Evolutionary conservation across 2,329 filamentous ascomycete genomes (phyloP), one percentile per base, ranked within the genome.

Genomic region (Stemphylium beticola): DNA sequence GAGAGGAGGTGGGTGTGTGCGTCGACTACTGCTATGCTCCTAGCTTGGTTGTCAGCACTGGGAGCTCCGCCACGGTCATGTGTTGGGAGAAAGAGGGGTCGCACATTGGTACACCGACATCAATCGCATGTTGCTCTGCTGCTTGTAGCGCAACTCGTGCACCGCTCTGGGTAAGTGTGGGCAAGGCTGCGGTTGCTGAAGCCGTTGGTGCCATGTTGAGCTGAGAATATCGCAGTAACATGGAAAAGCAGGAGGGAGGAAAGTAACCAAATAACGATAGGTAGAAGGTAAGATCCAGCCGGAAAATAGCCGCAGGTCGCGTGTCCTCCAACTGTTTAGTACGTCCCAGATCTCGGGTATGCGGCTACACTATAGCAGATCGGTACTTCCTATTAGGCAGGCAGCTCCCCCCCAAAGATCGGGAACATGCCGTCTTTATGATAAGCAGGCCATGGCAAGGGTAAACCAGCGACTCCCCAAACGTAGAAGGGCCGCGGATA

Each of bases 11-110:
- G 76, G 3, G 74, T 69, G 38, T 75, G 71, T 20, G 70, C 62
- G 62, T 80, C 77, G 26, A 78, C 76, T 44, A 81, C 67, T 53
- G 78, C 78, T 50, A 81, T 80, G 72, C 80, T 81, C 78, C 77
- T 79, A 43, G 24, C 26, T 39, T 9, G 17, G 29, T 5, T 20
- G 39, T 54, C 31, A 45, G 37, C 17, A 29, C 26, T 15, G 29
- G 38, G 10, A 26, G 43, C 42, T 34, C 52, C 4, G 37, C 24
- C 18, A 14, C 18, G 40, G n/a, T 15, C 20, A 22, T 47, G 32
- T 26, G 17, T 34, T 17, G 38, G 34, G 24, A 14, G 11, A 38
- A 32, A 37, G 32, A 39, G 47, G 39, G 32, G 32, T 46, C 47
- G 26, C 45, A 65, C 78, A 79, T 79, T 46, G 60, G 60, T 4